phyloP scores from a whole-genome alignment of 2,329 filamentous ascomycete genomes.

The Spiromastix sp. region DNA sequence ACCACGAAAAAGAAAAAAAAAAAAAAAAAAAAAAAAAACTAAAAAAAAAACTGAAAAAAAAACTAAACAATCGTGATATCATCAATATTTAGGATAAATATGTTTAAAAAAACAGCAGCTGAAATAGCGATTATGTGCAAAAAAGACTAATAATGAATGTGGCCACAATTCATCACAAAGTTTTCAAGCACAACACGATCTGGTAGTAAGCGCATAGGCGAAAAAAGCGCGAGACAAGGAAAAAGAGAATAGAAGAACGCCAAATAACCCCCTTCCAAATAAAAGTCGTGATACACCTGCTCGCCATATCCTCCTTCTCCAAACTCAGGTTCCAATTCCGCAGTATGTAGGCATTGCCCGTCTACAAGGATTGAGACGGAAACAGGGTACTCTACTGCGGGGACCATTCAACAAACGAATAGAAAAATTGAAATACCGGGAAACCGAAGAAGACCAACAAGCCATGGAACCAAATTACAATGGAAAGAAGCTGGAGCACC shows the following conservation, averaged over 20 bases:
- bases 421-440: too few species aligned
- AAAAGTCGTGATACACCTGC: background rate
- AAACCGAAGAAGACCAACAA: too few species aligned
- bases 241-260: conserved; percentile 3
- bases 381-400: too few species aligned
- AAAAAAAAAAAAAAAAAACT: conserved; percentile 11
- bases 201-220: too few species aligned
- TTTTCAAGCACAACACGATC: too few species aligned
- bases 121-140: too few species aligned
- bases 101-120: conserved; percentile 7
- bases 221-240: conserved; percentile 7
- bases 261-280: conserved; percentile 2
- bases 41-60: conserved; percentile 12
- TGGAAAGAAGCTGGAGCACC: too few species aligned
- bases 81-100: conserved; percentile 9
- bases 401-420: too few species aligned
- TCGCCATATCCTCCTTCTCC: background rate
- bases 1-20: conserved; percentile 15
- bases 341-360: too few species aligned
- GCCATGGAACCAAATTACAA: too few species aligned
- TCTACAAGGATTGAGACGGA: too few species aligned
- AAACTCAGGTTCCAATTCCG: background rate
- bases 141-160: background rate
- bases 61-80: conserved; percentile 6
- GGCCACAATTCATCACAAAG: too few species aligned